A percentile compares a stretch with the other conserved stretches of the same genome.
Evolutionary conservation across 2,329 filamentous ascomycete species (phyloP).

Genomic region (Triangularia setosa): DNA sequence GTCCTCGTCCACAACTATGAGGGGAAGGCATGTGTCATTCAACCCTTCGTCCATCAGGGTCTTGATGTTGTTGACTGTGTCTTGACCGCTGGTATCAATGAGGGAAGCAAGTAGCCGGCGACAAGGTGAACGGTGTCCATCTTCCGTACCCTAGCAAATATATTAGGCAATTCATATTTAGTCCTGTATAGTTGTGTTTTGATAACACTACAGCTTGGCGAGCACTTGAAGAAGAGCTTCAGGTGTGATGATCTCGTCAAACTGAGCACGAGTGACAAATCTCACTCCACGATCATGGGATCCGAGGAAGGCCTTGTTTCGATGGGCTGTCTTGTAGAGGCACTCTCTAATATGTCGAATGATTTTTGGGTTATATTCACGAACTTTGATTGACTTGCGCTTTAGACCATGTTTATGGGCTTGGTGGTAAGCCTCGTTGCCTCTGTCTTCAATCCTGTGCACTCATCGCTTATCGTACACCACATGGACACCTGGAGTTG

Average conservation of each 20-base stretch:
- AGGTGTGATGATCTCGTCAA: conserved; percentile 2
- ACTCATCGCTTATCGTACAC: not conserved
- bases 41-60: not conserved
- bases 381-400: not conserved
- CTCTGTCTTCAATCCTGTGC: not conserved
- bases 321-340: not conserved
- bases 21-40: conserved; percentile 11
- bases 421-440: not conserved
- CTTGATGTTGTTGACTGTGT: not conserved
- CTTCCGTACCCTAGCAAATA: conserved; percentile 4
- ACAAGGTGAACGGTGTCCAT: not conserved
- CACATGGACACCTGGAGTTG: not conserved
- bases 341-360: not conserved
- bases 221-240: conserved; percentile 7
- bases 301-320: not conserved
- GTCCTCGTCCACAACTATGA: not conserved
- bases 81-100: not conserved
- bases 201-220: not conserved
- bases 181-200: not conserved
- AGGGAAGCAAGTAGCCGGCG: conserved; percentile 6
- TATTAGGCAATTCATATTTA: not conserved
- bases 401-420: not conserved
- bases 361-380: not conserved
- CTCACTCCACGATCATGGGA: not conserved
- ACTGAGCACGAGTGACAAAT: not conserved